phyloP scores from a whole-genome alignment of 805 yeast species.

The Candida montana region DNA sequence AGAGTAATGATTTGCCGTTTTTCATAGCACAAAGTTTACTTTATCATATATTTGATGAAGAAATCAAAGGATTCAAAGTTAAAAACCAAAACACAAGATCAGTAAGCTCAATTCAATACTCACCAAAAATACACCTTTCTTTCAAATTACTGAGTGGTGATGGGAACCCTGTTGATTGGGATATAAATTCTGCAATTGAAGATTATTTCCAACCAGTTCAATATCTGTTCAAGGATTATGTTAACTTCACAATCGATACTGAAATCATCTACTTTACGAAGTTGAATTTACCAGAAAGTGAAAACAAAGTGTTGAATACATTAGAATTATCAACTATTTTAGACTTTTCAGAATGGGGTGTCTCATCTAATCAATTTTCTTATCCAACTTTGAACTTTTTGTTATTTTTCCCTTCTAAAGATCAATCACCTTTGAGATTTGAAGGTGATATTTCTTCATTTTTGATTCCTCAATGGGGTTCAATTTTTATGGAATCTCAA shows the following conservation, averaged over 20 bases:
- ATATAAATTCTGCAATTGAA: constrained; percentile 50
- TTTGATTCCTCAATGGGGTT: constrained; percentile 87
- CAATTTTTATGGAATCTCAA: constrained; percentile 38
- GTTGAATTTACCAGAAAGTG: constrained; percentile 25
- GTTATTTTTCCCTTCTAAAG: constrained; percentile 53
- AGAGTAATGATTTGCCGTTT: constrained; percentile 58
- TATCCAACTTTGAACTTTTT: constrained; percentile 71
- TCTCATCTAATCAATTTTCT: constrained; percentile 46
- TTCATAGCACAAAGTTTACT: constrained; percentile 48
- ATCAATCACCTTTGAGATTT: constrained; percentile 44
- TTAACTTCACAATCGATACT: constrained; percentile 72
- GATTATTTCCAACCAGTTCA: constrained; percentile 52
- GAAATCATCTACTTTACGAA: constrained; percentile 63
- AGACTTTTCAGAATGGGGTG: constrained; percentile 83
- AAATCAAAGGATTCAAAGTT: constrained; percentile 27
- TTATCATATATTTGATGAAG: constrained; percentile 40
- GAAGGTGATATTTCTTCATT: constrained; percentile 33
- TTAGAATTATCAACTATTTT: constrained; percentile 67
- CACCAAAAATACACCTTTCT: constrained; percentile 70
- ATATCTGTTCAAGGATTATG: constrained; percentile 43
- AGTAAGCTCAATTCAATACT: constrained; percentile 30
- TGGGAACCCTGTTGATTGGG: constrained; percentile 68
- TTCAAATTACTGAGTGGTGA: constrained; percentile 70
- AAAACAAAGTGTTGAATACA: constrained; percentile 31
- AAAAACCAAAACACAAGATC: constrained; percentile 13